Conservation (phyloP, 441 rosid genomes). For the Geranium incanum region DNA sequence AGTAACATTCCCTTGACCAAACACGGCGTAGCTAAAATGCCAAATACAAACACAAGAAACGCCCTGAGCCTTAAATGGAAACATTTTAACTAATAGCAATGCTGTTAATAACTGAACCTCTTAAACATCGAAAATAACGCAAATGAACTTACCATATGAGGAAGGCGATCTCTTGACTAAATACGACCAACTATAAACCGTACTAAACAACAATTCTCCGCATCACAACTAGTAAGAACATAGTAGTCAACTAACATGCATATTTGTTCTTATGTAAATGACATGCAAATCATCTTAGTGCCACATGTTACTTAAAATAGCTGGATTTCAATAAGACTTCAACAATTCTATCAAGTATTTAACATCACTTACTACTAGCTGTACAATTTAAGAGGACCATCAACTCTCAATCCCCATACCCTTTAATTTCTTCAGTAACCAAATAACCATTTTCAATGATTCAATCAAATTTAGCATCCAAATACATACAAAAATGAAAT, state of each 20-base stretch:
- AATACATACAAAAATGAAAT: neutral
- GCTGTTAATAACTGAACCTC: neutral
- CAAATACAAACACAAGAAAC: neutral
- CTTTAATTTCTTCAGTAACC: neutral
- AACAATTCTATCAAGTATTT: neutral
- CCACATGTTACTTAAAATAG: neutral
- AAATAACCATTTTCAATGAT: neutral
- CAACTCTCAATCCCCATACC: neutral
- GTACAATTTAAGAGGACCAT: neutral
- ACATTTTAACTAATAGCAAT: neutral
- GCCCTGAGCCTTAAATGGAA: neutral
- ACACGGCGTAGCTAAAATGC: neutral
- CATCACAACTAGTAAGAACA: neutral
- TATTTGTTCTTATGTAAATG: neutral
- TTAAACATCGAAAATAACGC: neutral
- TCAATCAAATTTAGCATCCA: neutral
- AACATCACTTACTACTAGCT: neutral
- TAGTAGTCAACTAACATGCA: neutral
- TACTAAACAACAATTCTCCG: neutral
- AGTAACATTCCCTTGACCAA: neutral
- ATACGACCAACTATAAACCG: neutral
- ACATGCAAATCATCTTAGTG: neutral
- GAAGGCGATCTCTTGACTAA: neutral
- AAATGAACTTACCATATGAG: neutral
- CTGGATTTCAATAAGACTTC: neutral